Percentiles rank a stretch among this genome's conserved stretches.
Evolutionary conservation across 2,329 filamentous ascomycete genomes (phyloP).

Genomic region (Fusarium abutilonis): DNA sequence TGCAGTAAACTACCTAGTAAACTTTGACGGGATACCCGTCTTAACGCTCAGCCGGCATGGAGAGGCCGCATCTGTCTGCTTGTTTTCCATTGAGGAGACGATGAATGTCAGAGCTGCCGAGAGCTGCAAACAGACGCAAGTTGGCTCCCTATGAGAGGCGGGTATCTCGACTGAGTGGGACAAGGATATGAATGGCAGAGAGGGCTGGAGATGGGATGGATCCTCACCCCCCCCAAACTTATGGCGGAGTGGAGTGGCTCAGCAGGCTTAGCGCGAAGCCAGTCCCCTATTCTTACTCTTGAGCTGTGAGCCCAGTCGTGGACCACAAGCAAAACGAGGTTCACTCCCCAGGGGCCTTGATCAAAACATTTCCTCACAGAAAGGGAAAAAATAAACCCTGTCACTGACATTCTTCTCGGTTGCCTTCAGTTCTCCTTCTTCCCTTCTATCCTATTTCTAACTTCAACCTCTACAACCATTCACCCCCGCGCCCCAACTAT

Average conservation of each 20-base stretch:
- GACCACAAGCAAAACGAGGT: constrained; percentile 41
- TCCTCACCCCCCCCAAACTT: constrained; percentile 39
- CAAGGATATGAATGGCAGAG: constrained; percentile 34
- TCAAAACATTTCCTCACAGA: constrained; percentile 44
- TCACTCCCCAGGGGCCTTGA: constrained; percentile 40
- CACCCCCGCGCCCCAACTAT: constrained; percentile 41
- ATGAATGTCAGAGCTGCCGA: constrained; percentile 3
- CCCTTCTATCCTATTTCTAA: constrained; percentile 35
- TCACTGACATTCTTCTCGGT: constrained; percentile 33
- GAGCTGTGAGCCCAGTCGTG: constrained; percentile 40
- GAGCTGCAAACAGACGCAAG: not conserved
- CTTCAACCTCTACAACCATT: constrained; percentile 37
- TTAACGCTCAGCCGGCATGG: constrained; percentile 16
- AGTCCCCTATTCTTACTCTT: constrained; percentile 46
- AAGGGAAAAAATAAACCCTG: constrained; percentile 39
- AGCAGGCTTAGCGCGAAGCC: constrained; percentile 45
- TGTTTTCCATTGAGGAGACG: not conserved
- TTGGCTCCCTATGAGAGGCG: constrained; percentile 17
- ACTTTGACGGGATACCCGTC: constrained; percentile 28
- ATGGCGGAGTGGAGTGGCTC: constrained; percentile 47
- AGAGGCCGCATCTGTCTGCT: constrained; percentile 3
- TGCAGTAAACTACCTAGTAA: constrained; percentile 18
- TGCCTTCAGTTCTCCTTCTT: constrained; percentile 41
- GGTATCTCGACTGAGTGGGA: constrained; percentile 27
- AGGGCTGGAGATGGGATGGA: constrained; percentile 36